These are phyloP conservation scores for Colletotrichum sp. DNA, from an alignment of 2,329 filamentous ascomycete genomes.

Conservation along the genomic window DNA sequence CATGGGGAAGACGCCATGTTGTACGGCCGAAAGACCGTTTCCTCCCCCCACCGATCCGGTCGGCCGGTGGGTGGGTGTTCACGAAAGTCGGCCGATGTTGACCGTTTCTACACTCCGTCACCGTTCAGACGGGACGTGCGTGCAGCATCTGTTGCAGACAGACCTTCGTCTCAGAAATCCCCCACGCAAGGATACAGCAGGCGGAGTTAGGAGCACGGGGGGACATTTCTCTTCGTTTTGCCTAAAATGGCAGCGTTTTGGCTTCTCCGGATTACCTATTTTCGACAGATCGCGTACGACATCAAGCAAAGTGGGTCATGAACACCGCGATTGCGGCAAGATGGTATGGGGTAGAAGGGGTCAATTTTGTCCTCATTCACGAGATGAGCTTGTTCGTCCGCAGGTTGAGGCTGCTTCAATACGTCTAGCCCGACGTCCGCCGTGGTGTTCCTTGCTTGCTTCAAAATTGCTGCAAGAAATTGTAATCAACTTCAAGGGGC, in stretches of 20 bases:
- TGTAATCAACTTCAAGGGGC: conserved; percentile 12
- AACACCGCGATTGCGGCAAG: neutral
- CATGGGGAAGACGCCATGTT: neutral
- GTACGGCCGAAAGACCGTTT: neutral
- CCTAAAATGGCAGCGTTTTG: neutral
- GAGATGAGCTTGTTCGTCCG: neutral
- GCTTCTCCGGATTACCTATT: neutral
- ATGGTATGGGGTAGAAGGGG: neutral
- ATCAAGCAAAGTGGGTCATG: neutral
- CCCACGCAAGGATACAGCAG: conserved; percentile 13
- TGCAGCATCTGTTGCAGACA: conserved; percentile 3
- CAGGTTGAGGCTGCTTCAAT: neutral
- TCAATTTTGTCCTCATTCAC: neutral
- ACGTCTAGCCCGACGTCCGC: neutral
- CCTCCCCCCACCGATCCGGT: conserved; percentile 4
- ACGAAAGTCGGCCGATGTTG: neutral
- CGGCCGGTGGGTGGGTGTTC: neutral
- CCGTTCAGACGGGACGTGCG: conserved; percentile 12
- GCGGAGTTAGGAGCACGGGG: neutral
- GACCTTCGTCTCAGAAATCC: conserved; percentile 10
- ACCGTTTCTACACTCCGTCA: neutral
- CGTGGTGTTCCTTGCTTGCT: neutral
- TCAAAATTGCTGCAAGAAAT: neutral
- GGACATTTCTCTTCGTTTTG: neutral
- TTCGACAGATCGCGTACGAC: neutral